phyloP scores from a whole-genome alignment of 1,139 yeast genomes.

The Kazachstania sp. region DNA sequence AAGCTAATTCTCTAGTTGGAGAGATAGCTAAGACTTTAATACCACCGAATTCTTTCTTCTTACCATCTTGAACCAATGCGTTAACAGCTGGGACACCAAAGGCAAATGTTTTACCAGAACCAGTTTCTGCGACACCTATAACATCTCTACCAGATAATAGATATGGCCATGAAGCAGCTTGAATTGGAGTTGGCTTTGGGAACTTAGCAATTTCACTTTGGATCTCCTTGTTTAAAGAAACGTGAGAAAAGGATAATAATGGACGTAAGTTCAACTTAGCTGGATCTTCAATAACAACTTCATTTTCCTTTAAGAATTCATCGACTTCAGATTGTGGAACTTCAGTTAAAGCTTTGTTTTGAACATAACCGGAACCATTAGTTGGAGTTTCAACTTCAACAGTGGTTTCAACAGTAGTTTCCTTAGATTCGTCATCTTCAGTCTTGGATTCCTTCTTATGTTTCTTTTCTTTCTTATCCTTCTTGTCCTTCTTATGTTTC shows the following conservation, averaged over 20 bases:
- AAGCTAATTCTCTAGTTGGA: conserved; percentile 95
- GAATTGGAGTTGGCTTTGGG: conserved; percentile 92
- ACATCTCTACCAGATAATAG: conserved; percentile 74
- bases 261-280: conserved; percentile 49
- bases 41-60: conserved; percentile 34
- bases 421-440: conserved; percentile 15
- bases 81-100: conserved; percentile 97
- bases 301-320: conserved; percentile 57
- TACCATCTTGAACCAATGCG: conserved; percentile 38
- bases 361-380: conserved; percentile 5
- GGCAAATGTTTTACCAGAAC: conserved; percentile 95
- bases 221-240: conserved; percentile 49
- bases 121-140: conserved; percentile 97
- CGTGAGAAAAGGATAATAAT: conserved; percentile 56
- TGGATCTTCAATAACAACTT: conserved; percentile 75
- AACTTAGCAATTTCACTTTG: conserved; percentile 54
- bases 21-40: conserved; percentile 78
- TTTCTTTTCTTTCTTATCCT: conserved; percentile 31
- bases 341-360: conserved; percentile 25
- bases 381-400: conserved; percentile 7
- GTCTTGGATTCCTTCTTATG: conserved; percentile 25
- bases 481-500: conserved; percentile 28
- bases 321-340: conserved; percentile 51
- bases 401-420: conserved; percentile 11
- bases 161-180: conserved; percentile 96